A percentile compares a stretch with the other conserved stretches of the same genome.
Conservation (phyloP, 2,329 filamentous ascomycete genomes). For the Hypoxylon sp. region DNA sequence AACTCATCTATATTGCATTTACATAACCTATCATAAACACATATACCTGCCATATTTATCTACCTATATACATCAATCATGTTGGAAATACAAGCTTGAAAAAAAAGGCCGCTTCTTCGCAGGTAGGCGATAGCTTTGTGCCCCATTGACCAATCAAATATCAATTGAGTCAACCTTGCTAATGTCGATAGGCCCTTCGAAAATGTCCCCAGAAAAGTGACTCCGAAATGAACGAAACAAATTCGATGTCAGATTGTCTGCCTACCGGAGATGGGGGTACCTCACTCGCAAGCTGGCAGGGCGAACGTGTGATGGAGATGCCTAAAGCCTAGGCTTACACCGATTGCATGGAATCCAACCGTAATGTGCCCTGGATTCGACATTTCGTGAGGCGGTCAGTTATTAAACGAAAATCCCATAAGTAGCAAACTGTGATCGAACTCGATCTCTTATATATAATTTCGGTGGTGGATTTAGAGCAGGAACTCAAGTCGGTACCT, state of each 20-base stretch:
- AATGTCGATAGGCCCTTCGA: constrained; percentile 12
- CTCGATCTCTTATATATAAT: constrained; percentile 22
- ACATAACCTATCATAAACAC: constrained; percentile 21
- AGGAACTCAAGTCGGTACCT: constrained; percentile 35
- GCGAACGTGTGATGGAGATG: constrained; percentile 23
- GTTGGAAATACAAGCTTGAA: constrained; percentile 11
- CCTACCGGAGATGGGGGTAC: constrained; percentile 28
- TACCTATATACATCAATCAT: constrained; percentile 18
- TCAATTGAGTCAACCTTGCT: constrained; percentile 29
- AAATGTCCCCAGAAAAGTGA: constrained; percentile 18
- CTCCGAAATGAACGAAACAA: constrained; percentile 34
- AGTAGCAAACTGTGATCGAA: constrained; percentile 31
- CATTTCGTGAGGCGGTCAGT: constrained; percentile 31
- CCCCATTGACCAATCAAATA: constrained; percentile 39
- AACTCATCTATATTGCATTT: constrained; percentile 25
- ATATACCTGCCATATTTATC: constrained; percentile 21
- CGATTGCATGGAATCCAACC: constrained; percentile 13
- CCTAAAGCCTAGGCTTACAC: constrained; percentile 31
- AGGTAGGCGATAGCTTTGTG: constrained; percentile 7
- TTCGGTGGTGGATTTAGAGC: constrained; percentile 33
- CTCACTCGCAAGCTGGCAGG: constrained; percentile 10
- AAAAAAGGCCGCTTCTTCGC: constrained; percentile 17
- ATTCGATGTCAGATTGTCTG: constrained; percentile 24
- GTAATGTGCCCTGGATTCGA: constrained; percentile 6
- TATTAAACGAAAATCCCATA: constrained; percentile 23